A percentile compares a stretch with the other conserved stretches of the same genome.
phyloP scores from a whole-genome alignment of 805 yeast species.

The Babjeviella inositovora region DNA sequence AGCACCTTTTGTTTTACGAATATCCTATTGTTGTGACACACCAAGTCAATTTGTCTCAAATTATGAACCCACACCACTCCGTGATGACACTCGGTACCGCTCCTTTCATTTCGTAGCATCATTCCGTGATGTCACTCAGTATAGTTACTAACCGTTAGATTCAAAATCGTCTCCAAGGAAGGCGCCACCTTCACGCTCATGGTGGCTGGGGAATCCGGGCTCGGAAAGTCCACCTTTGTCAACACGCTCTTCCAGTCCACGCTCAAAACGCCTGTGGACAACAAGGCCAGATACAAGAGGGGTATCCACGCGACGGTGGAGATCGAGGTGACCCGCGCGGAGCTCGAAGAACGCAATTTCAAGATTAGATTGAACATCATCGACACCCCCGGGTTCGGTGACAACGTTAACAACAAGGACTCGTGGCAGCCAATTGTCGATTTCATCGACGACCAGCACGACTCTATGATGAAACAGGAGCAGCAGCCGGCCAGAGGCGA shows the following conservation, averaged over 20 bases:
- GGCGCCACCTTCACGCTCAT: slow-evolving; percentile 69
- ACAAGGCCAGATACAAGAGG: slow-evolving; percentile 37
- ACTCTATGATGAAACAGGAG: slow-evolving; percentile 78
- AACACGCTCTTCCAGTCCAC: slow-evolving; percentile 72
- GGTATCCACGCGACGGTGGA: slow-evolving; percentile 59
- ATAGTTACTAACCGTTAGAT: slow-evolving; percentile 15
- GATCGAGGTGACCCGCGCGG: slow-evolving; percentile 66
- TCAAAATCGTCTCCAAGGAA: slow-evolving; percentile 57
- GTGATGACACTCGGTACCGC: not conserved
- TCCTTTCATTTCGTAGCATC: not conserved
- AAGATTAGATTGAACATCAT: slow-evolving; percentile 62
- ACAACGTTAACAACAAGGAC: slow-evolving; percentile 70
- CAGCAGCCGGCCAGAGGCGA: slow-evolving; percentile 68
- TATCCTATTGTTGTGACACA: not conserved
- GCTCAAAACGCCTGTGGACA: slow-evolving; percentile 41
- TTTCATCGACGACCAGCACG: slow-evolving; percentile 86
- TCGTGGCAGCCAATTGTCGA: slow-evolving; percentile 81
- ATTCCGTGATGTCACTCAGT: slow-evolving; percentile 3
- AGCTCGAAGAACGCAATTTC: slow-evolving; percentile 73
- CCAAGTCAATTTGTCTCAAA: not conserved
- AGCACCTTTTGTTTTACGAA: not conserved
- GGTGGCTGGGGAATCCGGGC: slow-evolving; percentile 86
- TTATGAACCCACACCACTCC: slow-evolving; percentile 2
- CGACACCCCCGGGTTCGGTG: slow-evolving; percentile 93
- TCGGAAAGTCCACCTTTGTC: slow-evolving; percentile 85